Base-by-base conservation (phyloP, 805 yeast genomes). In the Cyberlindnera nakhonratchasimensis region DNA sequence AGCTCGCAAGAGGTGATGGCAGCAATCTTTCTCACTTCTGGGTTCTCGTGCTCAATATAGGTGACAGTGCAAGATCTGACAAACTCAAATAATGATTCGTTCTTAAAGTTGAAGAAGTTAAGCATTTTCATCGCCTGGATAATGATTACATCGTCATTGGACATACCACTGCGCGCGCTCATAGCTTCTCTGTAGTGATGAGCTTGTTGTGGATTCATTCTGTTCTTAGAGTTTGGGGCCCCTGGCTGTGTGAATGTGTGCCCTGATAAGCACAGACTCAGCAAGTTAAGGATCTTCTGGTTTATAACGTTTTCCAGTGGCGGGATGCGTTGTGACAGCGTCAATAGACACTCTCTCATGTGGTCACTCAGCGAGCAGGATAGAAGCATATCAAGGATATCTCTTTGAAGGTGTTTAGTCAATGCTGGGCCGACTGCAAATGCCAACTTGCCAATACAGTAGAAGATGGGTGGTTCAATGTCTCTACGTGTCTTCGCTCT, bases 381-480 rank as follows among this genome's bases (percentile, higher is more conserved):
- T 53, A 91, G 72, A 65, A 91, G 75, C 64, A 86, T 71, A 51
- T 84, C 90, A 39, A 91, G 65, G 18, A 91, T 73, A 54, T 87
- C 95, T 47, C 82, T 75, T 50, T 88, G 90, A 42, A 93, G 66
- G 59, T 87, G 89, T 57, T 91, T 93, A 0, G 96, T 86, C 42
- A 91, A 69, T 0, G 96, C 95, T 11, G 96, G 95, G 0, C 97
- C 97, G 13, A 91, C 87, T 0, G 98, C 91, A 20, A 75, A 74
- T 0, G 96, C 90, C 28, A 93, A 66, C 63, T 87, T 85, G 0
- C 95, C 87, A 33, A 91, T 73, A 59, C 98, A 93, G 53, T 85
- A 86, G 55, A 90, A 91, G 17, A 91, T 77, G 1, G 96, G 89
- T 0, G 86, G 83, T 51, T 87, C 95, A 33, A 84, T 79, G 37